Base-by-base conservation (phyloP, 2,329 filamentous ascomycete genomes). In the Bipolaris bicolor region DNA sequence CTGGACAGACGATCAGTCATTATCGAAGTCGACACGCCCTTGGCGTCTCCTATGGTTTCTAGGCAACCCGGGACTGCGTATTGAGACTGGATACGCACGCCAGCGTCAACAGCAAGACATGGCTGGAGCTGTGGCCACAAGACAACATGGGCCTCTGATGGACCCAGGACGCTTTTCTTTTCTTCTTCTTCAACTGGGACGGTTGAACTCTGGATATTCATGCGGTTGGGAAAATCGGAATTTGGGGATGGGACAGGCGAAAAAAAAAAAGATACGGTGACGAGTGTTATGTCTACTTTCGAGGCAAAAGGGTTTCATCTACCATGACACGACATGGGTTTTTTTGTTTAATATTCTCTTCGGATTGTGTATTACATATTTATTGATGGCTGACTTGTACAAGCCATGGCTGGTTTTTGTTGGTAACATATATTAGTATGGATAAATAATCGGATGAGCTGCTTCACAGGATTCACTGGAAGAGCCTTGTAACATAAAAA, bases 1-100 rank as follows among this genome's bases (percentile, higher is more conserved):
- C 58, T 65, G 3, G 64, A 68, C 15, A 57, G 66, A 7, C 64
- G 71, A 29, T 63, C 65, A 3, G 71, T 71, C 0, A 75, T 73
- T 52, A 55, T 65, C 1, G 71, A 75, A 39, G 68, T 68, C 3
- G 69, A 71, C 3, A 65, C 68, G 11, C 71, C 71, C 3, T 31
- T 69, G 26, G 52, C 70, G 6, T 71, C 65, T 22, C 69, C 72
- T 7, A 55, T 57, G 40, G 65, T 67, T 2, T 53, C 48, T 22
- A 58, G 66, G 13, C 40, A 52, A 13, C 63, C 66, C 26, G 70
- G 68, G 9, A 58, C 61, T 34, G 69, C 68, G 1, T 55, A 65
- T 16, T 71, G 52, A 41, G 26, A 26, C 6, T 34, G 22, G 7
- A 18, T 4, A n/a, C 13, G 33, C 7, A 49, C 26, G 5, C 10